phyloP scores from a whole-genome alignment of 2,329 filamentous ascomycete species.

The Penicillium sp. region DNA sequence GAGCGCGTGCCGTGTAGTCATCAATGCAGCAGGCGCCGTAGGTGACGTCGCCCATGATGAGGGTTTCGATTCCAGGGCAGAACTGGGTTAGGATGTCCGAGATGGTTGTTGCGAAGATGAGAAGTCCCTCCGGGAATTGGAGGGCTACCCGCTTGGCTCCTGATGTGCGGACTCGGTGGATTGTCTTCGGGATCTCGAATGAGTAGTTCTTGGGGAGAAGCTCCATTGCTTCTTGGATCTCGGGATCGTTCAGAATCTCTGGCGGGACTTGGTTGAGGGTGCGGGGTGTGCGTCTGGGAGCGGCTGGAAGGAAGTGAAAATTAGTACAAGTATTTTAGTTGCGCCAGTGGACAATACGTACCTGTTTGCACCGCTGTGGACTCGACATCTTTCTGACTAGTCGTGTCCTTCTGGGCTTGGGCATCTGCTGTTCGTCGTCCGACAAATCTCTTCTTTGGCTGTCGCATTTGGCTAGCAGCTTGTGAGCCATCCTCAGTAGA shows the following conservation, averaged over 20 bases:
- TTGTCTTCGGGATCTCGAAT: constrained; percentile 97
- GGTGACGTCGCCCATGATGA: constrained; percentile 99
- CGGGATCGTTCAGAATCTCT: constrained; percentile 79
- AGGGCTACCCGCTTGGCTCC: constrained; percentile 80
- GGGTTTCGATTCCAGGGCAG: constrained; percentile 83
- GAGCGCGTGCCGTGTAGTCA: constrained; percentile 90
- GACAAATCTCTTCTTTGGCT: constrained; percentile 90
- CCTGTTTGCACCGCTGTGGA: constrained; percentile 53
- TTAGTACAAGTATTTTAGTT: constrained; percentile 1
- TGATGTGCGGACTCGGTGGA: constrained; percentile 82
- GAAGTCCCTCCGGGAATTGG: constrained; percentile 94
- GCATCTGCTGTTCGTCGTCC: constrained; percentile 69
- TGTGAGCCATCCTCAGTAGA: constrained; percentile 1
- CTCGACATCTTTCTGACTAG: constrained; percentile 60
- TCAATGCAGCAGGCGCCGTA: constrained; percentile 99
- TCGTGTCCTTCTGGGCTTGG: constrained; percentile 56
- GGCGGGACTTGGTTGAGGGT: constrained; percentile 88
- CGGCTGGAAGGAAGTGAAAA: constrained; percentile 50
- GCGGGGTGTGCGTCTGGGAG: constrained; percentile 69
- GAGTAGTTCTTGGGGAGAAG: constrained; percentile 94
- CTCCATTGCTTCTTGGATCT: constrained; percentile 81
- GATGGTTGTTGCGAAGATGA: constrained; percentile 95
- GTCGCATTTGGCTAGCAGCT: constrained; percentile 45
- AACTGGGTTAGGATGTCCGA: constrained; percentile 95
- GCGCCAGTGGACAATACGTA: constrained; percentile 18